Evolutionary conservation across 352 stramenopile genomes (phyloP).

Genomic region (Phytophthora litchii): DNA sequence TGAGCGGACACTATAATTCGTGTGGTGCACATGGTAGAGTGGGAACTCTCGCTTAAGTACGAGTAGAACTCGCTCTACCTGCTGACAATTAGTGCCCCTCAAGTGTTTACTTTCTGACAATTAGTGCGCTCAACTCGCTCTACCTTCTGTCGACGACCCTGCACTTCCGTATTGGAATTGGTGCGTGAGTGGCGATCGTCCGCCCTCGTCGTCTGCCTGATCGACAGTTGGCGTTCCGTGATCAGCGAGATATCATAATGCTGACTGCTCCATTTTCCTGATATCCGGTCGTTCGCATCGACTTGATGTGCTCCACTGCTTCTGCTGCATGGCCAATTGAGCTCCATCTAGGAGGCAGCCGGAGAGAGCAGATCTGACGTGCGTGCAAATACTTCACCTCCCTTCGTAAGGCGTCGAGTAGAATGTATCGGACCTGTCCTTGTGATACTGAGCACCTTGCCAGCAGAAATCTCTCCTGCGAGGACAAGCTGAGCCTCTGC

Average conservation of each 20-base stretch:
- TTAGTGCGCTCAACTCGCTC: too few relatives aligned
- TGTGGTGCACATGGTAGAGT: too few relatives aligned
- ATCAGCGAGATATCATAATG: conserved; percentile 25
- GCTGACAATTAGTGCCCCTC: too few relatives aligned
- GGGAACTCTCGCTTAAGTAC: too few relatives aligned
- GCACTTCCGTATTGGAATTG: too few relatives aligned
- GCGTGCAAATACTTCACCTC: conserved; percentile 12
- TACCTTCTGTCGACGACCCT: too few relatives aligned
- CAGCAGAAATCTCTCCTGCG: not conserved
- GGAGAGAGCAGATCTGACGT: too few relatives aligned
- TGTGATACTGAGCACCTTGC: not conserved
- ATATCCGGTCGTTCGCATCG: not conserved
- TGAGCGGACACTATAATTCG: conserved; percentile 1
- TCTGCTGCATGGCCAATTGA: too few relatives aligned
- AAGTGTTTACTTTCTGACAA: too few relatives aligned
- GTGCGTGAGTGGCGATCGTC: not conserved
- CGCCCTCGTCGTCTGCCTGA: conserved; percentile 7
- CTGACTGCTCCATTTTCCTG: not conserved
- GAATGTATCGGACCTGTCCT: not conserved
- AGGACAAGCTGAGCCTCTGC: conserved; percentile 9
- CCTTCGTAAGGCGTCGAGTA: conserved; percentile 5
- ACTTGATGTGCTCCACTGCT: too few relatives aligned
- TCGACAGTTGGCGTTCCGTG: not conserved
- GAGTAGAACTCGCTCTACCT: too few relatives aligned
- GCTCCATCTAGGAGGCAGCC: too few relatives aligned